Base-by-base conservation (phyloP, 768 basidiomycete genomes). In the Nidularia sp. region DNA sequence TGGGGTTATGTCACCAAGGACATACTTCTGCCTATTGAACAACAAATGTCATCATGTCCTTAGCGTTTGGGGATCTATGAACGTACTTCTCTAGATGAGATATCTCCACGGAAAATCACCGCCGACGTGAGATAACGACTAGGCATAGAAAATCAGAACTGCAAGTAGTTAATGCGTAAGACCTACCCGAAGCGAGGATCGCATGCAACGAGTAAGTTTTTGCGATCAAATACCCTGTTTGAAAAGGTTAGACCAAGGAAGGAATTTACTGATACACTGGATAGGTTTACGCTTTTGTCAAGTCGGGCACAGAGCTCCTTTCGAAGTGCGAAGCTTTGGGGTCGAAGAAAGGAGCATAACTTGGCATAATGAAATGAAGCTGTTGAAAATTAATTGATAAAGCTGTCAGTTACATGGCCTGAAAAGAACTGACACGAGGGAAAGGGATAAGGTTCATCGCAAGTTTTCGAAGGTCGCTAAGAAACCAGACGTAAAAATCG, bases 281-380 rank as follows among this genome's bases (percentile, higher is more conserved):
- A 32, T 36, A 29, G 7, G 44, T 85, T 45, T 71, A 92, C 90
- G 85, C 82, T 57, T 79, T 75, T 0, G 89, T 92, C 50, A 95
- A 63, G 56, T 94, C 91, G 0, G 83, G 60, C 3, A 90, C 75
- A 5, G 81, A 81, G 43, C 77, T 68, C 25, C 76, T 75, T 57
- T 86, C 76, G 70, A 80, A 94, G 2, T 79, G 70, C 46, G 72
- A 73, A 0, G 84, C 75, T 50, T 81, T 82, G 2, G 82, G 76
- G 57, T 92, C 81, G 56, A 80, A 84, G 59, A 98, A 84, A 0
- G 97, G 97, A 0, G 93, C 93, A 66, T 93, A 97, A 57, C 92
- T 94, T 47, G 93, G 92, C 76, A 93, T 90, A 60, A 99, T 81
- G 82, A 98, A 99, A 67, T 99, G 96, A 49, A 98, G 80, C 86